A percentile compares a stretch with the other conserved stretches of the same genome.
phyloP scores from a whole-genome alignment of 208 protist species.

The Leishmania lainsoni region DNA sequence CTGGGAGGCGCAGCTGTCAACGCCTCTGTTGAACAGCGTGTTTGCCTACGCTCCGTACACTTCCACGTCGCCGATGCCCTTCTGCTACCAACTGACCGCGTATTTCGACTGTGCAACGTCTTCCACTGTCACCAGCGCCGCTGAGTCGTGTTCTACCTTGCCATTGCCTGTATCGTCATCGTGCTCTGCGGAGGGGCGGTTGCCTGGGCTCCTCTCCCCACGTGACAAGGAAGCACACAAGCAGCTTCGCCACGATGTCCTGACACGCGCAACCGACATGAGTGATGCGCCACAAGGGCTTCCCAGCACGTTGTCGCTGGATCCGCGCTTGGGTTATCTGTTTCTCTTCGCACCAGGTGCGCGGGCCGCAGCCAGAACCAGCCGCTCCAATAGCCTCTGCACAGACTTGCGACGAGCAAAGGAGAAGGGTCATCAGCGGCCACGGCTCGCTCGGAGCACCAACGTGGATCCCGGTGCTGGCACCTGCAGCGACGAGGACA shows the following conservation, averaged over 20 bases:
- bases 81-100: slow-evolving; percentile 62
- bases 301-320: slow-evolving; percentile 34
- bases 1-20: slow-evolving; percentile 74
- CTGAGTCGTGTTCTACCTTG: neutral
- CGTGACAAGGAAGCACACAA: slow-evolving; percentile 11
- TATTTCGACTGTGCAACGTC: slow-evolving; percentile 32
- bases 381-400: neutral
- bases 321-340: slow-evolving; percentile 62
- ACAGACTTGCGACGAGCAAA: neutral
- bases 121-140: neutral
- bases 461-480: neutral
- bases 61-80: slow-evolving; percentile 38
- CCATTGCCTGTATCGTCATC: neutral
- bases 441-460: slow-evolving; percentile 2
- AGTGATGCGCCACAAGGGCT: neutral
- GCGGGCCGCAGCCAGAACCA: neutral
- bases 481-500: neutral
- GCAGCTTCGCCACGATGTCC: slow-evolving; percentile 30
- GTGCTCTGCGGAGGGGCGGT: neutral
- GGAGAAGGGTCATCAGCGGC: neutral
- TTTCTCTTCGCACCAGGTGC: slow-evolving; percentile 43
- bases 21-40: slow-evolving; percentile 46
- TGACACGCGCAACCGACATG: slow-evolving; percentile 15
- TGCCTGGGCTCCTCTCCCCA: neutral
- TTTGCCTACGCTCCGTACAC: slow-evolving; percentile 74